Percentiles rank a stretch among this genome's conserved stretches.
phyloP scores from a whole-genome alignment of 179 eudicot species.

The Nepenthes alata region DNA sequence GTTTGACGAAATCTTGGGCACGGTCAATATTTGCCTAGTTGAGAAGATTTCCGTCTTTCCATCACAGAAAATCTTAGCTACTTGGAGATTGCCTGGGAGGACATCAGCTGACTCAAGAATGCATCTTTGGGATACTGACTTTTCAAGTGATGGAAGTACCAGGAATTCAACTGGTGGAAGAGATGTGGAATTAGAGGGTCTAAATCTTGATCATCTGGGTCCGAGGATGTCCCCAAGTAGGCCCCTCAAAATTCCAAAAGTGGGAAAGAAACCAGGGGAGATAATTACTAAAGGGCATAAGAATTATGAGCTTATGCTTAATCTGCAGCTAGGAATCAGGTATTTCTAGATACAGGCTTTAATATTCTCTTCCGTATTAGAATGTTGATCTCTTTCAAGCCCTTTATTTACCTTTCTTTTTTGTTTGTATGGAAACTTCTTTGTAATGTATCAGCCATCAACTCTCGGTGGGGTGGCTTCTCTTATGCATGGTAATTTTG shows the following conservation, averaged over 20 bases:
- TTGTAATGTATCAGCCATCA: slow-evolving; percentile 3
- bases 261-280: slow-evolving; percentile 52
- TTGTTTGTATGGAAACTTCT: not conserved
- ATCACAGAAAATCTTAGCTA: slow-evolving; percentile 57
- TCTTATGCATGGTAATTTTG: too few relatives aligned
- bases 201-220: slow-evolving; percentile 19
- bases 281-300: slow-evolving; percentile 75
- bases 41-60: slow-evolving; percentile 55
- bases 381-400: not conserved
- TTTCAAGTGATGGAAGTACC: slow-evolving; percentile 16
- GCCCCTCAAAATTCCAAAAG: slow-evolving; percentile 32
- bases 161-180: slow-evolving; percentile 31
- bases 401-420: not conserved
- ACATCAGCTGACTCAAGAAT: slow-evolving; percentile 53
- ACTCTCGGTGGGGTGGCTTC: too few relatives aligned
- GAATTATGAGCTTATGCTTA: slow-evolving; percentile 93
- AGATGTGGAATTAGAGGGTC: slow-evolving; percentile 28
- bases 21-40: slow-evolving; percentile 28
- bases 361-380: not conserved
- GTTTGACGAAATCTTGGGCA: slow-evolving; percentile 29
- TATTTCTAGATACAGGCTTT: slow-evolving; percentile 8
- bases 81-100: slow-evolving; percentile 39
- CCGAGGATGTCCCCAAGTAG: slow-evolving; percentile 17
- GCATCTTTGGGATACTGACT: slow-evolving; percentile 15
- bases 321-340: slow-evolving; percentile 95